Conservation (phyloP, 805 yeast genomes). For the Nakazawaea wyomingensis region DNA sequence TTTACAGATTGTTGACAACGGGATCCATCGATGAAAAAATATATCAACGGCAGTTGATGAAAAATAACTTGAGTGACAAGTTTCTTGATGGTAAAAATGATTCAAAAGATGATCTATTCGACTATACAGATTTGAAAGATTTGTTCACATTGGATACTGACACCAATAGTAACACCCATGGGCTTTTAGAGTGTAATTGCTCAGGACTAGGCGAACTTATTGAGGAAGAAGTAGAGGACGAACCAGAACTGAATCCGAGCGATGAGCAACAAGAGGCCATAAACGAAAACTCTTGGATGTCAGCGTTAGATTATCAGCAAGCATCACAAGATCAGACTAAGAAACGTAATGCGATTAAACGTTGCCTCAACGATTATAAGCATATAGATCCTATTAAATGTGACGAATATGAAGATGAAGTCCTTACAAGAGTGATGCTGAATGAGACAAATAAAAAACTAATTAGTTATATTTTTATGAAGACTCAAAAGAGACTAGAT, state of each 20-base stretch:
- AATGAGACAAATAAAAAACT: slow-evolving; percentile 21
- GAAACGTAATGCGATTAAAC: slow-evolving; percentile 41
- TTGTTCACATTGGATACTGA: slow-evolving; percentile 55
- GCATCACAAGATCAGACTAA: slow-evolving; percentile 26
- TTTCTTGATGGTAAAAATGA: slow-evolving; percentile 43
- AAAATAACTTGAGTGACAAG: slow-evolving; percentile 69
- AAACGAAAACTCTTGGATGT: slow-evolving; percentile 37
- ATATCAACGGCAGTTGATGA: slow-evolving; percentile 84
- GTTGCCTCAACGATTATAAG: slow-evolving; percentile 55
- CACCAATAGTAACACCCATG: slow-evolving; percentile 70
- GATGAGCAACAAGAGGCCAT: slow-evolving; percentile 20
- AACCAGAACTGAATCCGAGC: slow-evolving; percentile 18
- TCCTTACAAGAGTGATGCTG: slow-evolving; percentile 25
- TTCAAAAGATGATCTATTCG: slow-evolving; percentile 63
- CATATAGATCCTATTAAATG: slow-evolving; percentile 50
- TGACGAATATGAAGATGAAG: slow-evolving; percentile 25
- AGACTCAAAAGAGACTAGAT: slow-evolving; percentile 22
- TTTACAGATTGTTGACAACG: slow-evolving; percentile 78
- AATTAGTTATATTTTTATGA: slow-evolving; percentile 37
- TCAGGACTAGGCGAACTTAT: slow-evolving; percentile 44
- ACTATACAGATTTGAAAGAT: slow-evolving; percentile 62
- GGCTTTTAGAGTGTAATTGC: slow-evolving; percentile 62
- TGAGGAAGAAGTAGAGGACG: slow-evolving; percentile 13
- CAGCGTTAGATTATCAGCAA: slow-evolving; percentile 47
- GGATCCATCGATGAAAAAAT: slow-evolving; percentile 95